Evolutionary conservation across 345 rosid species (phyloP), one percentile per base, ranked within the genome.

Genomic region (Salix exigua): DNA sequence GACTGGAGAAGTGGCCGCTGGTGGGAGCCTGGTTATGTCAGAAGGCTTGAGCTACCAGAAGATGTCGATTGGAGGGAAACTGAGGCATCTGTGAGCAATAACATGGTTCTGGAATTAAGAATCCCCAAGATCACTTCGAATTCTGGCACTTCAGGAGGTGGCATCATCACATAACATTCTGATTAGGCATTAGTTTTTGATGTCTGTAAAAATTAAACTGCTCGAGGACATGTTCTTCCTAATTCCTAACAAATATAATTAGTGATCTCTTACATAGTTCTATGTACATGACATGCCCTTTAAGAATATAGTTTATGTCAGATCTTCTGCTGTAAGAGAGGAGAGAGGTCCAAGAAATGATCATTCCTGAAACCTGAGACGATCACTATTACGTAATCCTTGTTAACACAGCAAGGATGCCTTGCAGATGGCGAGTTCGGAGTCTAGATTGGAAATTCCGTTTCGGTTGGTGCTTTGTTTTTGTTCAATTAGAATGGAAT

Each of bases 21-120:
- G 98, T 94, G 97, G 97, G 95, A 90, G 65, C 72, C 83, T 73
- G 97, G 98, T 25, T 91, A 71, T 35, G 95, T 90, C 9, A 86
- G 97, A 78, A 90, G 92, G 86, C 88, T 94, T 63, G 98, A 92
- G 90, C 87, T 94, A 31, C 97, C 94, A 2, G 85, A 86, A 72
- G 97, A 94, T 77, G 94, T 87, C 48, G 95, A 91, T n/a, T 77
- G 86, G 86, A 87, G 68, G 64, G 86, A 82, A 77, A 70, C 81
- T 0, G 95, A 91, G 70, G 90, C 87, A 55, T 75, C 68, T 70
- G 14, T 91, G 67, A 85, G 74, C 3, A 86, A 75, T 72, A 88
- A 85, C 16, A 37, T 72, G 16, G 18, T 86, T 74, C 74, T 94
- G 68, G 97, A 94, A 81, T 76, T 92, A 37, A 88, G 85, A 82